Percentiles rank a stretch among this genome's conserved stretches.
Conservation (phyloP, 2,329 filamentous ascomycete genomes). For the Penicillium sp. region DNA sequence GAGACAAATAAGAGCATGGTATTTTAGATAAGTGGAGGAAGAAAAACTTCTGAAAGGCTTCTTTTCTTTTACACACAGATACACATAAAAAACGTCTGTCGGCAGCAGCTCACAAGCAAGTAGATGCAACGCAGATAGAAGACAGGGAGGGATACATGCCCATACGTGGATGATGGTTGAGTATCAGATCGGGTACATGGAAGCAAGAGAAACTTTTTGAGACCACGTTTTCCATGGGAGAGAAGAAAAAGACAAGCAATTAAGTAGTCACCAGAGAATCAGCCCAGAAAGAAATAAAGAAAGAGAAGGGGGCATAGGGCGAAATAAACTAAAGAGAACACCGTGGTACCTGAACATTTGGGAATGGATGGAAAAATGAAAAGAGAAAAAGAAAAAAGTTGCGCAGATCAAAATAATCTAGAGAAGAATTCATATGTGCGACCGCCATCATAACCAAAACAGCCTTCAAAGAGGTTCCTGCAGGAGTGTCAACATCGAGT, state of each 20-base stretch:
- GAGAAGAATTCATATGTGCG: constrained; percentile 10
- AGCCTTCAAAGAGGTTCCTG: background rate
- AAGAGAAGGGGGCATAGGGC: background rate
- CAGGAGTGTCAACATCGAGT: constrained; percentile 3
- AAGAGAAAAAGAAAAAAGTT: background rate
- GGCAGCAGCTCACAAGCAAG: background rate
- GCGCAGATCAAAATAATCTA: constrained; percentile 11
- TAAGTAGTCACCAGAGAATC: constrained; percentile 6
- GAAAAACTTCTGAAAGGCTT: background rate
- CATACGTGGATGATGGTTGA: background rate
- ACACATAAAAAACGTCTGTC: constrained; percentile 2
- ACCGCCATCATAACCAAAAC: constrained; percentile 13
- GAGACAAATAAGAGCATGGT: background rate
- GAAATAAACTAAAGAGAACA: constrained; percentile 3
- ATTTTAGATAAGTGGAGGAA: background rate
- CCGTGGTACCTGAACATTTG: constrained; percentile 12
- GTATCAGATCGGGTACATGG: background rate
- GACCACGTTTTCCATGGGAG: constrained; percentile 1
- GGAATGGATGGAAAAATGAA: constrained; percentile 8
- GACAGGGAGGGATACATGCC: background rate
- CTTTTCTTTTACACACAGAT: constrained; percentile 2
- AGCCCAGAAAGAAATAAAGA: background rate
- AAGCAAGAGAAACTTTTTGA: background rate
- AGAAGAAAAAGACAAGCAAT: constrained; percentile 1
- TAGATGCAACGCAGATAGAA: constrained; percentile 5